Evolutionary conservation across 2,329 filamentous ascomycete genomes (phyloP), one percentile per base, ranked within the genome.

Genomic region (Truncatella angustata): DNA sequence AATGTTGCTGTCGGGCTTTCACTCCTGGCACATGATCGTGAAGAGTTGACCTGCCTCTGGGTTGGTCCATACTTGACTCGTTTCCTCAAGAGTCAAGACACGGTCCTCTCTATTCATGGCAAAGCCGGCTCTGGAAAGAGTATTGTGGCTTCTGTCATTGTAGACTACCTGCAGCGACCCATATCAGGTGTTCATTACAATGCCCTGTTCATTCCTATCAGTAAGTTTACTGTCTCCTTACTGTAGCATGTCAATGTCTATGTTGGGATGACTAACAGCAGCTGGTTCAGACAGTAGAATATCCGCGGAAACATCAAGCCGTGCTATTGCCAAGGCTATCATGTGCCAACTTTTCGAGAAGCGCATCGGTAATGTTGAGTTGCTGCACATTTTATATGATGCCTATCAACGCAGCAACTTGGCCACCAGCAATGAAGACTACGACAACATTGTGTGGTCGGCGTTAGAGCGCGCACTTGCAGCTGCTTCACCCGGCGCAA

Each of bases 91-190:
- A 49, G 52, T 20, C 23, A 51, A 12, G n/a, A 58, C 3, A 57
- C 58, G 23, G 42, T 44, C 1, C 16, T 61, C 30, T 48, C 50
- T 9, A 53, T 62, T 14, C 52, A 37, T 21, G 70, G 70, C 18
- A 61, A 65, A 42, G 58, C 68, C 7, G 70, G 70, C 5, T 69
- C 68, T 3, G 70, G 70, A 26, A 73, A 71, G 58, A 67, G 67
- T 2, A 63, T 72, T 2, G 48, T 70, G 20, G 64, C 70, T 5
- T 68, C 68, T 0, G 69, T 72, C 7, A 69, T 73, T 44, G 60
- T 67, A 9, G 70, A 73, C 37, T 63, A 66, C 49, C 58, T 73
- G 18, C 70, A 72, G 52, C 62, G 70, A 39, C 62, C 67, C 4
- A 66, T 72, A 30, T 64, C 62, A 9, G 68, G 69, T 3, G 59